Percentiles rank a stretch among this genome's conserved stretches.
phyloP scores from a whole-genome alignment of 441 rosid genomes.

The Gossypium laxum region DNA sequence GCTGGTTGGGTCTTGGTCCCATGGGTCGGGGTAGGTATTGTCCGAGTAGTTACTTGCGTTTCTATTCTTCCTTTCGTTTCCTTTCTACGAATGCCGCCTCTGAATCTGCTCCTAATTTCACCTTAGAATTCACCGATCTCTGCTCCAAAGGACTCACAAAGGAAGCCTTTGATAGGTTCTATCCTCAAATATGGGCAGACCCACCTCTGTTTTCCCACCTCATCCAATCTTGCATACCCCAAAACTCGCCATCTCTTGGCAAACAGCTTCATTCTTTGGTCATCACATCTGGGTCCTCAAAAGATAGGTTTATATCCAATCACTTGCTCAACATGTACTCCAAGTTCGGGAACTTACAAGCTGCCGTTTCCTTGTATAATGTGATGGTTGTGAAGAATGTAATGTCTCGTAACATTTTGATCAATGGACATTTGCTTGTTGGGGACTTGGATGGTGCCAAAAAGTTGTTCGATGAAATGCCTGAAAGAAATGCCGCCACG shows the following conservation, averaged over 20 bases:
- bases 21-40: constrained; percentile 14
- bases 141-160: constrained; percentile 45
- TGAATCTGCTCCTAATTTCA: constrained; percentile 8
- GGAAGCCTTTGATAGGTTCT: constrained; percentile 45
- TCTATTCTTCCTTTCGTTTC: constrained; percentile 22
- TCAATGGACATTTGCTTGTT: constrained; percentile 33
- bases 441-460: constrained; percentile 53
- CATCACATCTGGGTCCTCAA: constrained; percentile 51
- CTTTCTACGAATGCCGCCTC: constrained; percentile 13
- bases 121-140: constrained; percentile 28
- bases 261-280: constrained; percentile 60
- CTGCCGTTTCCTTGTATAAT: constrained; percentile 35
- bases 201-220: constrained; percentile 52
- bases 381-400: constrained; percentile 41
- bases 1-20: background rate
- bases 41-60: background rate
- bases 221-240: constrained; percentile 40
- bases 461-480: constrained; percentile 68
- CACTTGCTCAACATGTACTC: constrained; percentile 65
- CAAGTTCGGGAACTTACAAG: constrained; percentile 41
- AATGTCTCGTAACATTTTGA: constrained; percentile 70
- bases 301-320: constrained; percentile 55
- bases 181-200: constrained; percentile 44
- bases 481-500: constrained; percentile 50
- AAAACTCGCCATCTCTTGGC: constrained; percentile 30